Evolutionary conservation across 2,329 filamentous ascomycete genomes (phyloP), one percentile per base, ranked within the genome.

Genomic region (Ophiosphaerella herpotricha): DNA sequence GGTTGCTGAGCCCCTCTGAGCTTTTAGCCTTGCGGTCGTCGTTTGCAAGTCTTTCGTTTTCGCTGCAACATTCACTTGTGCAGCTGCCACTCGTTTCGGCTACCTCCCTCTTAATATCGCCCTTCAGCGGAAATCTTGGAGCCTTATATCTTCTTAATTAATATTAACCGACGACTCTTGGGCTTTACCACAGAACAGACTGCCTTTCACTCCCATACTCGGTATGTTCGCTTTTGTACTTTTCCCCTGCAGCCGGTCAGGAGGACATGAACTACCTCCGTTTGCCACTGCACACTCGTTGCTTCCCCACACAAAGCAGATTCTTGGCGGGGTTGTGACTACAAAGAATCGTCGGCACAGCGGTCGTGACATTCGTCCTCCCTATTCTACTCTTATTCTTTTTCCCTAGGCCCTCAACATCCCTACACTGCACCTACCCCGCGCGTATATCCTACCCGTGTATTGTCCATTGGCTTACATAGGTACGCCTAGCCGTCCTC

Each of bases 11-110:
- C 64, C 59, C 57, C 57, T 56, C 39, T 43, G 65, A 61, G 48
- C 55, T 50, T 53, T 55, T 63, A 64, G 61, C 65, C 63, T 57
- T 48, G 60, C 63, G 60, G 57, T 52, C 44, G 32, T 55, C 52
- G 40, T 50, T 60, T 55, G 43, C 51, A 37, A 48, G 18, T 60
- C 54, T 33, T 42, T 57, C 50, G 54, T 63, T 39, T 34, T 57
- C 39, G 43, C 41, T 40, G 43, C 52, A 48, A 52, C 36, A 38
- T 32, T 45, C 35, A 39, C 13, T 34, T 49, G 33, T 36, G 51
- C 46, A 50, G 59, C 57, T 54, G 62, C 64, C 63, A 64, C 61
- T 68, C 63, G 61, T 67, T 65, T 53, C 58, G 50, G 47, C 58
- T 47, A 35, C 50, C 45, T 32, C 23, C 43, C 18, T 39, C 42